Percentiles rank a stretch among this genome's conserved stretches.
Conservation (phyloP, 768 basidiomycete genomes). For the Lactifluus rugatus region DNA sequence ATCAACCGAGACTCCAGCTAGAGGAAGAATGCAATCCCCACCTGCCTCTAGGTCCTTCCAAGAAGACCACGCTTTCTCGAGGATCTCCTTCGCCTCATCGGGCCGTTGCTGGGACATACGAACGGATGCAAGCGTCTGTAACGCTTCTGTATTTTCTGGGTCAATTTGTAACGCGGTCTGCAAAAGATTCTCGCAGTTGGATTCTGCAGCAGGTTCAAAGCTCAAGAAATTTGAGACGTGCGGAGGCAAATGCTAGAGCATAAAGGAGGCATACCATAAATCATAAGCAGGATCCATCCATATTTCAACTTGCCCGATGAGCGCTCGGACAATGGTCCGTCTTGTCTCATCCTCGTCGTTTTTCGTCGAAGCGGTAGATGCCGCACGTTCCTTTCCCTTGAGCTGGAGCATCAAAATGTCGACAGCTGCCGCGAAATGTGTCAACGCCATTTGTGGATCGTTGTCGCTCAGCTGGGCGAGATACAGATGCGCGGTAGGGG, state of each 20-base stretch:
- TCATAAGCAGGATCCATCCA: slow-evolving; percentile 93
- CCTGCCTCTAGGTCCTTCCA: slow-evolving; percentile 64
- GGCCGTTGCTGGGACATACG: slow-evolving; percentile 79
- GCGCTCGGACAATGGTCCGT: slow-evolving; percentile 63
- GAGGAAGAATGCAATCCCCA: slow-evolving; percentile 18
- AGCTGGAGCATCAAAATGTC: slow-evolving; percentile 57
- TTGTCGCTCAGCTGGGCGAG: slow-evolving; percentile 78
- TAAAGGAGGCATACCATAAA: slow-evolving; percentile 53
- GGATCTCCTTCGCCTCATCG: slow-evolving; percentile 66
- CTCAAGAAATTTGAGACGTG: slow-evolving; percentile 31
- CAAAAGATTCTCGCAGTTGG: slow-evolving; percentile 72
- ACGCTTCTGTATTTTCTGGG: slow-evolving; percentile 66
- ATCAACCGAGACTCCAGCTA: background rate
- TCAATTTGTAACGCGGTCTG: slow-evolving; percentile 62
- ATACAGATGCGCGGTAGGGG: slow-evolving; percentile 76
- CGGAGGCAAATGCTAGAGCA: background rate
- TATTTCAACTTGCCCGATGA: slow-evolving; percentile 85
- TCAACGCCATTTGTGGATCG: slow-evolving; percentile 61
- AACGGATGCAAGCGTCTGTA: slow-evolving; percentile 75
- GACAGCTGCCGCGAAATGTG: slow-evolving; percentile 74
- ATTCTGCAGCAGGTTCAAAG: slow-evolving; percentile 72
- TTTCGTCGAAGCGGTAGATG: slow-evolving; percentile 27
- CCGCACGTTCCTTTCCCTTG: slow-evolving; percentile 62
- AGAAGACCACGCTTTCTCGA: slow-evolving; percentile 55
- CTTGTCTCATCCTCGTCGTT: slow-evolving; percentile 50